Evolutionary conservation across 2,329 filamentous ascomycete genomes (phyloP).

Genomic region (Eutypella sp.): DNA sequence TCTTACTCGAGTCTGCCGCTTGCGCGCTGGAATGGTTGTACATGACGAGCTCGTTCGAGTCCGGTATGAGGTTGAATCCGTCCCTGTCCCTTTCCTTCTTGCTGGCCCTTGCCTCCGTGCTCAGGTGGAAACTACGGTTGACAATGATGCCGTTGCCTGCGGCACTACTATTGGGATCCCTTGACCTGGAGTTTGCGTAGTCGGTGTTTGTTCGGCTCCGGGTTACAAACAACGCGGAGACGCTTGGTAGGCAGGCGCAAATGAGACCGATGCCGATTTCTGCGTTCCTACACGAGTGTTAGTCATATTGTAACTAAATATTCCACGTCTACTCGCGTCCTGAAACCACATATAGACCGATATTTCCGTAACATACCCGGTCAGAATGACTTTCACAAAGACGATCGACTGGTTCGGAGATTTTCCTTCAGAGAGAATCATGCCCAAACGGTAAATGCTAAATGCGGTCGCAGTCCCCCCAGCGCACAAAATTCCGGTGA

Average conservation of each 20-base stretch:
- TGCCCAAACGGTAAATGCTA: constrained; percentile 23
- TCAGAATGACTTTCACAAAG: constrained; percentile 21
- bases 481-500: constrained; percentile 24
- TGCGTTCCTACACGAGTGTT: constrained; percentile 17
- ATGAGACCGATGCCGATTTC: constrained; percentile 28
- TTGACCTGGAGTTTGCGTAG: constrained; percentile 14
- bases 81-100: constrained; percentile 6
- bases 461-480: constrained; percentile 28
- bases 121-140: constrained; percentile 23
- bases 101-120: background rate
- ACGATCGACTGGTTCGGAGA: constrained; percentile 22
- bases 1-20: background rate
- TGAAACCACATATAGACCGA: no score
- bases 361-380: constrained; percentile 9
- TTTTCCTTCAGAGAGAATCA: constrained; percentile 19
- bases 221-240: constrained; percentile 14
- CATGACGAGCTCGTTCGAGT: constrained; percentile 18
- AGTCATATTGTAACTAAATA: background rate
- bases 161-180: constrained; percentile 12
- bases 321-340: no score
- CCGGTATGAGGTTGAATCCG: constrained; percentile 13
- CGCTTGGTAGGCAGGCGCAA: constrained; percentile 26
- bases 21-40: constrained; percentile 9
- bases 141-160: constrained; percentile 19
- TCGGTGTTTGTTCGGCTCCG: background rate